Evolutionary conservation across 768 basidiomycete species (phyloP).

Genomic region (Xerocomus potaroensis): DNA sequence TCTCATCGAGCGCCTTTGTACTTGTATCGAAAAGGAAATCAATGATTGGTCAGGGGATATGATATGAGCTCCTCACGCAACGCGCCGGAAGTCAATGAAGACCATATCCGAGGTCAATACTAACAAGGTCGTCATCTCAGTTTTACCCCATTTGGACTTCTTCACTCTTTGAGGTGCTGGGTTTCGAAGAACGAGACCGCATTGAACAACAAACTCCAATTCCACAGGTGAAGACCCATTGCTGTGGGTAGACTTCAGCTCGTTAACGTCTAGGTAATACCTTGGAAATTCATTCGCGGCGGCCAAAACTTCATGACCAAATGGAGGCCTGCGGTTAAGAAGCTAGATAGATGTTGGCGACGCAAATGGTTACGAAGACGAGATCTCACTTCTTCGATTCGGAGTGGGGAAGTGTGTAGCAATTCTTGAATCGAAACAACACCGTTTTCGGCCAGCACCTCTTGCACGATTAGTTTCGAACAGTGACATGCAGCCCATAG

Average conservation of each 20-base stretch:
- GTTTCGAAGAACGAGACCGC: constrained; percentile 42
- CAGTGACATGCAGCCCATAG: not conserved
- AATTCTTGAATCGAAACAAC: constrained; percentile 59
- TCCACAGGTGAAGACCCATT: constrained; percentile 52
- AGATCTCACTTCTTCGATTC: constrained; percentile 57
- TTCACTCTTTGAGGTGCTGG: constrained; percentile 36
- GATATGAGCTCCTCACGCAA: constrained; percentile 46
- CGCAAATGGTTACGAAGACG: not conserved
- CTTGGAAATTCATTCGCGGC: constrained; percentile 61
- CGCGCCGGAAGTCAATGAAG: constrained; percentile 76
- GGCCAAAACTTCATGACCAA: constrained; percentile 65
- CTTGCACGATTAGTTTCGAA: constrained; percentile 31
- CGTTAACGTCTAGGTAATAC: constrained; percentile 51
- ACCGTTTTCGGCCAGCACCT: constrained; percentile 72
- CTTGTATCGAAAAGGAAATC: constrained; percentile 35
- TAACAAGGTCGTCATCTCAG: constrained; percentile 67
- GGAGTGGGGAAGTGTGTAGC: constrained; percentile 50
- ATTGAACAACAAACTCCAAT: constrained; percentile 53
- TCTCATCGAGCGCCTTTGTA: constrained; percentile 59
- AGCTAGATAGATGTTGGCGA: constrained; percentile 41
- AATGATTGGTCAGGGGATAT: not conserved
- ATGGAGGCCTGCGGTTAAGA: constrained; percentile 69
- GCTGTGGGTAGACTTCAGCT: constrained; percentile 39
- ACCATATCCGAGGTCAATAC: constrained; percentile 71
- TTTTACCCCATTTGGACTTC: constrained; percentile 40